phyloP scores from a whole-genome alignment of 2,329 filamentous ascomycete species.

The Monosporascus sp. region DNA sequence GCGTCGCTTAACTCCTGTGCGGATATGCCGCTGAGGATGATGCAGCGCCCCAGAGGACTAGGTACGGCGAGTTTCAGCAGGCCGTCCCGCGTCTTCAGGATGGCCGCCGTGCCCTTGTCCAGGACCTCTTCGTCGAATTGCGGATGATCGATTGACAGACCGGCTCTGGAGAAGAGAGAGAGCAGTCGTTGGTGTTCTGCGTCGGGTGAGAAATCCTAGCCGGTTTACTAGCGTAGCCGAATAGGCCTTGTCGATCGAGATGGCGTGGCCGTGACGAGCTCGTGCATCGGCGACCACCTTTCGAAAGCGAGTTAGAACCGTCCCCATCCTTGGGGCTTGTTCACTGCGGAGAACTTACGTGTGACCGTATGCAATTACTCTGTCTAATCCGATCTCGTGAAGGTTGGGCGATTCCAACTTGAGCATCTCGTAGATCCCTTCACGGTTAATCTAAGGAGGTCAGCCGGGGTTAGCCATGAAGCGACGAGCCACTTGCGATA shows the following conservation, averaged over 20 bases:
- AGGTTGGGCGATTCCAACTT: slow-evolving; percentile 69
- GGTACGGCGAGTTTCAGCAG: slow-evolving; percentile 64
- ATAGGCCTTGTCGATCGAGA: slow-evolving; percentile 73
- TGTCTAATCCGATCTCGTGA: slow-evolving; percentile 66
- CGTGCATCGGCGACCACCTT: slow-evolving; percentile 67
- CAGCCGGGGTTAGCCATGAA: neutral
- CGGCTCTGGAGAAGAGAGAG: slow-evolving; percentile 64
- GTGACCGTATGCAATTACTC: slow-evolving; percentile 70
- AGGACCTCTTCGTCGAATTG: slow-evolving; percentile 62
- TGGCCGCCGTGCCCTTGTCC: slow-evolving; percentile 61
- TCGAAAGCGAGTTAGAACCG: neutral
- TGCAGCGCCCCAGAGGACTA: slow-evolving; percentile 59
- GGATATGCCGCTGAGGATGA: slow-evolving; percentile 63
- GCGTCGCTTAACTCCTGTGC: slow-evolving; percentile 57
- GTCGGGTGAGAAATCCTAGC: slow-evolving; percentile 54
- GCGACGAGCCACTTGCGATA: slow-evolving; percentile 13
- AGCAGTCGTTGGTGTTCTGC: slow-evolving; percentile 58
- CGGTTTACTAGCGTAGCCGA: slow-evolving; percentile 62
- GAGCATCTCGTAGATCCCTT: slow-evolving; percentile 67
- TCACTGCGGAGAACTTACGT: slow-evolving; percentile 39
- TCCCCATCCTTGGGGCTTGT: slow-evolving; percentile 3
- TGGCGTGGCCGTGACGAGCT: slow-evolving; percentile 70
- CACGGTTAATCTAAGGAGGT: slow-evolving; percentile 52
- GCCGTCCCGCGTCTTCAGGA: slow-evolving; percentile 66
- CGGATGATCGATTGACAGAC: slow-evolving; percentile 66